Percentiles rank a stretch among this genome's conserved stretches.
phyloP scores from a whole-genome alignment of 2,329 filamentous ascomycete genomes.

The Alternaria gaisen region DNA sequence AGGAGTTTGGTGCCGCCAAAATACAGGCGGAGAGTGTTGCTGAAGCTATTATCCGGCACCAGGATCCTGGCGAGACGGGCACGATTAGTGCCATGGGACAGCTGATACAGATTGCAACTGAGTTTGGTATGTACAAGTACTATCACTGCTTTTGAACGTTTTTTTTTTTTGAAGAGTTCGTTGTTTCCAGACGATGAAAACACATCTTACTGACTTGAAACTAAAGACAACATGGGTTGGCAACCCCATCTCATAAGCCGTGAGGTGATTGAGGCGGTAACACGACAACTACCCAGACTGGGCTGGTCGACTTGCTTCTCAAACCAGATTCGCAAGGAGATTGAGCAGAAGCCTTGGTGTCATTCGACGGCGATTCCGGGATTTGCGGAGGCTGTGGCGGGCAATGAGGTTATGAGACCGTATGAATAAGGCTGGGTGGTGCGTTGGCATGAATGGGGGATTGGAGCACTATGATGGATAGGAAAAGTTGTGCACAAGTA shows the following conservation, averaged over 20 bases:
- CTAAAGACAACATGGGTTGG: constrained; percentile 9
- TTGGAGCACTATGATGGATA: not conserved
- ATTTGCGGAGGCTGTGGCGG: constrained; percentile 1
- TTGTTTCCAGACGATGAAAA: too few relatives aligned
- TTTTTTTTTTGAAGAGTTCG: too few relatives aligned
- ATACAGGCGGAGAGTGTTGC: constrained; percentile 10
- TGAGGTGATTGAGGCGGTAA: not conserved
- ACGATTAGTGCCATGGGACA: constrained; percentile 4
- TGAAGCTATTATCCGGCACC: constrained; percentile 7
- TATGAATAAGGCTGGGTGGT: not conserved
- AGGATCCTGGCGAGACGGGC: constrained; percentile 7
- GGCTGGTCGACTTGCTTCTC: constrained; percentile 8
- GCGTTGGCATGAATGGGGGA: too few relatives aligned
- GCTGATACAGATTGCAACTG: constrained; percentile 4
- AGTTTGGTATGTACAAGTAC: constrained; percentile 1
- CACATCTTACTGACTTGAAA: not conserved
- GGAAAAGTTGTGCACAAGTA: not conserved
- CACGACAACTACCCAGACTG: not conserved
- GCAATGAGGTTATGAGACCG: constrained; percentile 3
- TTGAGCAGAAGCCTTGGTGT: constrained; percentile 7
- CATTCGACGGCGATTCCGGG: not conserved
- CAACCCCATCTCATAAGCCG: constrained; percentile 1
- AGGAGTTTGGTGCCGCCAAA: not conserved
- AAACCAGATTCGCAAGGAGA: not conserved
- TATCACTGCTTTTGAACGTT: too few relatives aligned